A percentile compares a stretch with the other conserved stretches of the same genome.
phyloP scores from a whole-genome alignment of 2,329 filamentous ascomycete genomes.

The Rosellinia necatrix region DNA sequence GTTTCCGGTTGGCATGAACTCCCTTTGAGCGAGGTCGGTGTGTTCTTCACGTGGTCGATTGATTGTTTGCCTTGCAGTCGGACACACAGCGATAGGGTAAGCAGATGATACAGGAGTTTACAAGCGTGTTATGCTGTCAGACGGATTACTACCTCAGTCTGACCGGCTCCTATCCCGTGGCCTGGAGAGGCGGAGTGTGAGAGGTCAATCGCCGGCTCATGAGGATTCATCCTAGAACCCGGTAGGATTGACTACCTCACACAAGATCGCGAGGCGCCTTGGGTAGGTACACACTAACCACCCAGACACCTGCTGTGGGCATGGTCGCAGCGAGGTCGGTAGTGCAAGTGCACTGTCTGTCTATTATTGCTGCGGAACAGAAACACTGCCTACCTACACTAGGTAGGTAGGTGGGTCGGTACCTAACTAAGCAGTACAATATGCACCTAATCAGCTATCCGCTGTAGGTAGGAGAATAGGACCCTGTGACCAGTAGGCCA shows the following conservation, averaged over 20 bases:
- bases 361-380: too few species aligned
- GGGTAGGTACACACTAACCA: background rate
- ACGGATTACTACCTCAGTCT: slow-evolving; percentile 24
- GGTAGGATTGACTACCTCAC: too few species aligned
- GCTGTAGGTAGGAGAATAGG: too few species aligned
- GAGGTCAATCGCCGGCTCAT: background rate
- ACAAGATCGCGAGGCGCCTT: background rate
- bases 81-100: background rate
- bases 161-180: slow-evolving; percentile 26
- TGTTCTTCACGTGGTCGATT: background rate
- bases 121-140: slow-evolving; percentile 15
- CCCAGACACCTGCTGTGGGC: background rate
- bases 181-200: slow-evolving; percentile 6
- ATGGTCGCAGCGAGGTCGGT: too few species aligned
- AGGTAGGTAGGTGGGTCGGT: too few species aligned
- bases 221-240: background rate
- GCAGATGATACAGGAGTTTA: slow-evolving; percentile 4
- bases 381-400: too few species aligned
- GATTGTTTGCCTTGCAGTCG: background rate
- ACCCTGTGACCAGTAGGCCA: background rate
- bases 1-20: background rate
- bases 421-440: too few species aligned
- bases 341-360: too few species aligned
- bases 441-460: too few species aligned
- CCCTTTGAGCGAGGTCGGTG: background rate